Conservation (phyloP, 73 alveolate species). For the Diophrys appendiculata region DNA sequence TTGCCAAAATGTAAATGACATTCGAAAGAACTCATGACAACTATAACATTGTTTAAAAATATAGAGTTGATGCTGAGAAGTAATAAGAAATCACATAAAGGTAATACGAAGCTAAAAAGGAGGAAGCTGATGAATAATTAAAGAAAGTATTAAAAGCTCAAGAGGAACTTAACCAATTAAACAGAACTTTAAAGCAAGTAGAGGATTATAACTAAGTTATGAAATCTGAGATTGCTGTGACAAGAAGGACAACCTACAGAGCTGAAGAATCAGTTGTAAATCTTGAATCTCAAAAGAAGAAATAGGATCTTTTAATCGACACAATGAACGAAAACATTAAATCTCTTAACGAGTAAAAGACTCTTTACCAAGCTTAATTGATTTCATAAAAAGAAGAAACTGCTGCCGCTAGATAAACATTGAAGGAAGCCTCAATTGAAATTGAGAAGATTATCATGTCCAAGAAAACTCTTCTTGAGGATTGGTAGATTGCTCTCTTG, state of each 20-base stretch:
- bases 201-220: slow-evolving; percentile 93
- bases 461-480: slow-evolving; percentile 77
- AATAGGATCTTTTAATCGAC: slow-evolving; percentile 79
- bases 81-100: slow-evolving; percentile 62
- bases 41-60: slow-evolving; percentile 74
- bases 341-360: slow-evolving; percentile 75
- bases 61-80: slow-evolving; percentile 79
- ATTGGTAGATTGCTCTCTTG: slow-evolving; percentile 75
- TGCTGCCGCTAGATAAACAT: slow-evolving; percentile 84
- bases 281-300: slow-evolving; percentile 82
- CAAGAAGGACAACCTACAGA: slow-evolving; percentile 89
- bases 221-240: slow-evolving; percentile 91
- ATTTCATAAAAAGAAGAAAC: slow-evolving; percentile 78
- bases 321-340: slow-evolving; percentile 84
- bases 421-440: slow-evolving; percentile 89
- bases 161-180: slow-evolving; percentile 81
- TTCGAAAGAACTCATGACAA: slow-evolving; percentile 85
- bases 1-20: slow-evolving; percentile 81
- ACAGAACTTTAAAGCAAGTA: slow-evolving; percentile 83
- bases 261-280: slow-evolving; percentile 93
- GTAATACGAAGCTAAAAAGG: slow-evolving; percentile 67
- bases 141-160: slow-evolving; percentile 75
- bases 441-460: slow-evolving; percentile 78
- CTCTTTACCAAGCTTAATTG: slow-evolving; percentile 71
- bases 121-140: slow-evolving; percentile 77